Base-by-base conservation (phyloP, 176 grass and related monocot species). In the Melocanna baccifera region DNA sequence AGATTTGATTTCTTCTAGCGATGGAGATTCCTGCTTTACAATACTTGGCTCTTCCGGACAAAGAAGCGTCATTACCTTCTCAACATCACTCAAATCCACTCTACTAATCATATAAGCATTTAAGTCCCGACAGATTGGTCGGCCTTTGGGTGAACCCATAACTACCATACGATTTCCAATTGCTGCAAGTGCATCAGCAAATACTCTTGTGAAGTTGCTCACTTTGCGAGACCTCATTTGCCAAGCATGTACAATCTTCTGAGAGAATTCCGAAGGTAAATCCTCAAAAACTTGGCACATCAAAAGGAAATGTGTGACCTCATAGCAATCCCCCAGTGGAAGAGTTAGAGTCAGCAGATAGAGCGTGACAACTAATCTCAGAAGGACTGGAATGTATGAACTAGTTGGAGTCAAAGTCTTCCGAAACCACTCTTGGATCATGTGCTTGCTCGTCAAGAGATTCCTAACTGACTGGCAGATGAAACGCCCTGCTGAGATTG, bases 91-190 rank as follows among this genome's bases (percentile, higher is more conserved):
- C 45, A 97, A 75, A 56, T 89, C 59, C 3, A 37, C 85, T 5
- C 64, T 62, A 52, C 48, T 83, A 55, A 93, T 79, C 16, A 43
- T 70, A 81, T 67, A 34, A 76, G 74, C 84, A 46, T 90, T 94
- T 36, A 87, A 45, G 13, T 47, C 23, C n/a, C 13, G 50, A 32
- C 69, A 18, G 23, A 32, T 55, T 19, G 4, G 3, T 2, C 10
- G 30, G 32, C 61, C 15, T 46, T 81, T 41, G 8, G 48, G 82
- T 7, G 62, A 69, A 85, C 86, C 86, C 32, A 97, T 85, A 45
- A 97, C 6, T 8, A 97, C 81, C 75, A 97, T 67, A 50, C 9
- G 81, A 70, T 90, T 87, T 70, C 85, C 87, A n/a, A 94, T 48
- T 16, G 75, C 73, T 22, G 36, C 65, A 42, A 97, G 86, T 76